These are phyloP conservation scores for Globisporangium yorkense DNA, from an alignment of 352 stramenopile genomes.

Conservation along the genomic window DNA sequence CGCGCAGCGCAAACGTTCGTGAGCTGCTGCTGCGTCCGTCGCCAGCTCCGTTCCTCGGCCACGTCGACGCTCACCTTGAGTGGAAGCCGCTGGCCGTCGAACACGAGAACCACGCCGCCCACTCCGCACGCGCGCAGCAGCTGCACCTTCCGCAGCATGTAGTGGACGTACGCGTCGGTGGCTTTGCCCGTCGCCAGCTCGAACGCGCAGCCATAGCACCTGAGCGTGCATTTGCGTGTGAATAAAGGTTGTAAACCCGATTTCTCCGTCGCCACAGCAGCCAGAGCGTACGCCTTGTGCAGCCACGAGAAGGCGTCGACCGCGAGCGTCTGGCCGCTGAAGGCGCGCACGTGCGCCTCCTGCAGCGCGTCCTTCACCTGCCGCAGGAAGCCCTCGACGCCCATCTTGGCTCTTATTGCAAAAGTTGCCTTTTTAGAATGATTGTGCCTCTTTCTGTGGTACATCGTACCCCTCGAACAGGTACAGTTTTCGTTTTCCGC, in stretches of 20 bases:
- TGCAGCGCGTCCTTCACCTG: constrained; percentile 51
- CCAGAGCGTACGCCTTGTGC: constrained; percentile 57
- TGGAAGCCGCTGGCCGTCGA: constrained; percentile 67
- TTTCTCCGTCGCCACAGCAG: too few species aligned
- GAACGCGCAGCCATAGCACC: constrained; percentile 74
- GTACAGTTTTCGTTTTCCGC: background rate
- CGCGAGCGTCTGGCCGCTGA: constrained; percentile 47
- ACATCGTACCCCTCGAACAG: too few species aligned
- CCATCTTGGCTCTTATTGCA: constrained; percentile 18
- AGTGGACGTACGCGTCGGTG: constrained; percentile 61
- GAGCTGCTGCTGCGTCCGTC: too few species aligned
- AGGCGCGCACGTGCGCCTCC: constrained; percentile 43
- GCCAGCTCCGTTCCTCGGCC: too few species aligned
- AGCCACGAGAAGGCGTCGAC: constrained; percentile 77
- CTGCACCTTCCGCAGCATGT: constrained; percentile 73
- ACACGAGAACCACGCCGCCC: constrained; percentile 56
- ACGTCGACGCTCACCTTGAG: constrained; percentile 36
- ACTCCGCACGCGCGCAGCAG: constrained; percentile 50
- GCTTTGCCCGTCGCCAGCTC: constrained; percentile 58
- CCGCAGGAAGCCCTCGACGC: constrained; percentile 60
- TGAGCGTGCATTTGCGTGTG: constrained; percentile 7
- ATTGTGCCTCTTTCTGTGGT: background rate
- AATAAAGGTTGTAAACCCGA: too few species aligned
- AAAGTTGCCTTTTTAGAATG: background rate
- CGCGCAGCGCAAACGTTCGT: background rate